Evolutionary conservation across 1,139 yeast species (phyloP), one percentile per base, ranked within the genome.

Genomic region (Scheffersomyces lignicola): DNA sequence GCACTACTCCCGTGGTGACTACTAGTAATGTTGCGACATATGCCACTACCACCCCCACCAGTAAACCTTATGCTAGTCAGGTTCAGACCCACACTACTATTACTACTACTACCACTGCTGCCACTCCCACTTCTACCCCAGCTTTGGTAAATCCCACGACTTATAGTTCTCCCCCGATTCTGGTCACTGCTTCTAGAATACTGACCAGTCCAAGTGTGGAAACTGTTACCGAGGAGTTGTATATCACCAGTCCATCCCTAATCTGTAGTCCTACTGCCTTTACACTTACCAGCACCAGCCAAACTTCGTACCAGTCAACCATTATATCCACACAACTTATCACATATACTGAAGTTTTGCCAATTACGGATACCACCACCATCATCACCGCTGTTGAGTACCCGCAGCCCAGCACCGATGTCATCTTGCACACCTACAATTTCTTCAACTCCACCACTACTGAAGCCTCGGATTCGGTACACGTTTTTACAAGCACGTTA

Each of bases 391-490:
- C 18, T 5, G 11, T 26, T 15, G 5, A 26, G 4, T 26, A 26
- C 18, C 29, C 29, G n/a, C 7, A 15, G 5, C 29, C 29, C 5
- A 26, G n/a, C n/a, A 15, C 20, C n/a, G 11, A 8, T 26, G 29
- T 16, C 5, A 12, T 15, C 5, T 7, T 26, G 4, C 7, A 26
- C 12, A 16, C 20, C 5, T 26, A 5, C 18, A 15, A 26, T 26
- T 26, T 26, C 11, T 8, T 5, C 5, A 26, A 26, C 11, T 13
- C 6, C 7, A 10, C 29, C 18, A 7, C 20, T 26, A 14, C 3
- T 5, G n/a, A 12, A 5, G 18, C 29, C 18, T 15, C 29, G 5
- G 20, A 14, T 16, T 26, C 29, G 6, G 11, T 26, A 16, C 5
- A 14, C 11, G 5, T 26, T 5, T 4, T 15, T 4, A 26, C 29